Evolutionary conservation across 345 rosid genomes (phyloP).

Genomic region (Trapa bicornis): DNA sequence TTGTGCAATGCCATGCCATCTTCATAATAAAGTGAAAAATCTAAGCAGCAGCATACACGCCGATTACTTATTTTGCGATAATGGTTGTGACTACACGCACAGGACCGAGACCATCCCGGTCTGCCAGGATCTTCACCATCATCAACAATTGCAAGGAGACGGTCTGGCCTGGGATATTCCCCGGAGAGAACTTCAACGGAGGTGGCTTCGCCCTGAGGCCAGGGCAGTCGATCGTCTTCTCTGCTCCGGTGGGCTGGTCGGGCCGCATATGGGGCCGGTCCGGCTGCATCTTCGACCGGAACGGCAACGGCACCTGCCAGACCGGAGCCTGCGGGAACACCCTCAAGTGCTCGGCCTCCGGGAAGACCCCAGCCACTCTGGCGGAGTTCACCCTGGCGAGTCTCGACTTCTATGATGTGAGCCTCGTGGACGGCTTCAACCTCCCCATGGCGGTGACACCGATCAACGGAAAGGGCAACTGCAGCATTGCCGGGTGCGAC

Average conservation of each 20-base stretch:
- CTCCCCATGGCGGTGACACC: constrained; percentile 51
- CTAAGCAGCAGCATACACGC: no score
- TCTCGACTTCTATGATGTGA: constrained; percentile 60
- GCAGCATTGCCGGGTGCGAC: constrained; percentile 52
- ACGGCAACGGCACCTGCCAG: constrained; percentile 53
- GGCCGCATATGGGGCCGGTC: constrained; percentile 89
- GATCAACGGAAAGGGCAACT: constrained; percentile 55
- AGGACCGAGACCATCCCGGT: constrained; percentile 30
- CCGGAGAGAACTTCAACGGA: constrained; percentile 39
- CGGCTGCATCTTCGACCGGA: constrained; percentile 52
- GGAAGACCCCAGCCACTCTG: constrained; percentile 61
- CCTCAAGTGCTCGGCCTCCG: constrained; percentile 49
- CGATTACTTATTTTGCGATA: no score
- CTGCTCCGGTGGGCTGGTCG: constrained; percentile 61
- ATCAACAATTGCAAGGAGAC: constrained; percentile 48
- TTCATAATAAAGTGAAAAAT: no score
- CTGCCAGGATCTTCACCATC: constrained; percentile 57
- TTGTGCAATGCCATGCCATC: no score
- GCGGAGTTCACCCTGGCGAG: constrained; percentile 65
- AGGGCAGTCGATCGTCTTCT: constrained; percentile 42
- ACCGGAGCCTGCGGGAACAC: constrained; percentile 64
- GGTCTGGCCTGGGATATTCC: constrained; percentile 73
- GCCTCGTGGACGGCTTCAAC: constrained; percentile 90
- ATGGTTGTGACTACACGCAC: background rate
- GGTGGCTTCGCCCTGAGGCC: constrained; percentile 50